These are phyloP conservation scores for Cyberlindnera japonica DNA, from an alignment of 805 yeast genomes.

Conservation along the genomic window DNA sequence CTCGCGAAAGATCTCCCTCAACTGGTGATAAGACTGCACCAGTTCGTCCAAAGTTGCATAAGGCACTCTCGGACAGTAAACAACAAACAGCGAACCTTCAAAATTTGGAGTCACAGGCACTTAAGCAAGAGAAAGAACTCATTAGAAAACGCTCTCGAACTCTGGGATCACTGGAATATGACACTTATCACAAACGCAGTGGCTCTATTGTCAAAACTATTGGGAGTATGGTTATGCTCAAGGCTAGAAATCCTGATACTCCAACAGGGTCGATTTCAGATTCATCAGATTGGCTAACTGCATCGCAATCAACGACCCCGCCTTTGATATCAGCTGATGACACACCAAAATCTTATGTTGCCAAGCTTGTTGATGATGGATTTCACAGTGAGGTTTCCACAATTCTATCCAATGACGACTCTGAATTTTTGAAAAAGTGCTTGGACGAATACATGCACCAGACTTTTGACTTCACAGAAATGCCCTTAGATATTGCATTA, in stretches of 20 bases:
- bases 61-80: conserved; percentile 18
- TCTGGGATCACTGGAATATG: conserved; percentile 25
- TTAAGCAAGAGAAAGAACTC: conserved; percentile 13
- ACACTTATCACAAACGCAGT: conserved; percentile 31
- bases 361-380: conserved; percentile 25
- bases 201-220: conserved; percentile 36
- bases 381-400: conserved; percentile 31
- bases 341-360: conserved; percentile 27
- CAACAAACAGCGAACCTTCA: conserved; percentile 3
- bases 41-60: conserved; percentile 13
- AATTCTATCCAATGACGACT: conserved; percentile 29
- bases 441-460: conserved; percentile 27
- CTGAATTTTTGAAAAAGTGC: conserved; percentile 27
- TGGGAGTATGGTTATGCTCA: conserved; percentile 34
- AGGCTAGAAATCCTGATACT: conserved; percentile 20
- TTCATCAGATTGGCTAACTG: conserved; percentile 14
- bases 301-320: conserved; percentile 17
- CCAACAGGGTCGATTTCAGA: conserved; percentile 7
- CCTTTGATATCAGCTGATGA: conserved; percentile 31
- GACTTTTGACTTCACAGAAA: conserved; percentile 45
- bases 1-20: neutral
- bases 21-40: neutral
- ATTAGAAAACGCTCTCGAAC: conserved; percentile 26
- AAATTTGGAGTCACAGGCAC: neutral
- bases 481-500: conserved; percentile 64